A percentile compares a stretch with the other conserved stretches of the same genome.
These are phyloP conservation scores for Penicillium sp. DNA, from an alignment of 2,329 filamentous ascomycete genomes.

Conservation along the genomic window DNA sequence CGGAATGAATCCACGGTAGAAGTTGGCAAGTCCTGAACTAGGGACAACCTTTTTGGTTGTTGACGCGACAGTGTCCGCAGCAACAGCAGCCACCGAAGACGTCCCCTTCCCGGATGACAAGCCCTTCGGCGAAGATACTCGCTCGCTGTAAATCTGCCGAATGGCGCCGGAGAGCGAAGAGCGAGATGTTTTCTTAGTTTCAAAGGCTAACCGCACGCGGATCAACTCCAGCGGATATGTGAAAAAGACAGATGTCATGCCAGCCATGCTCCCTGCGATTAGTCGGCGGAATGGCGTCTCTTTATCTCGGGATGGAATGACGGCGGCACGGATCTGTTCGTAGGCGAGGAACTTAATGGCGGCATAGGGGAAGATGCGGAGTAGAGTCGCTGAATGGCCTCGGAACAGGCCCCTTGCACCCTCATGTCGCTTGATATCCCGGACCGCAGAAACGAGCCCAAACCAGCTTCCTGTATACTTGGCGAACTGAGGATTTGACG, in stretches of 20 bases:
- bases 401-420: slow-evolving; percentile 81
- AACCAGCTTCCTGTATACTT: slow-evolving; percentile 92
- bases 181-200: slow-evolving; percentile 76
- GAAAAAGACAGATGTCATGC: slow-evolving; percentile 90
- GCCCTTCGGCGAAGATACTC: slow-evolving; percentile 48
- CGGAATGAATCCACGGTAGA: slow-evolving; percentile 91
- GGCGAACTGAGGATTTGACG: slow-evolving; percentile 88
- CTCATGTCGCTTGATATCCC: slow-evolving; percentile 78
- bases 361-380: slow-evolving; percentile 96
- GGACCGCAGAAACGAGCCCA: slow-evolving; percentile 80
- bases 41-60: slow-evolving; percentile 61
- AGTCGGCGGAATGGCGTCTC: slow-evolving; percentile 79
- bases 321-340: slow-evolving; percentile 82
- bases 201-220: slow-evolving; percentile 89
- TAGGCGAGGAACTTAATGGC: slow-evolving; percentile 98
- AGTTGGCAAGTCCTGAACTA: slow-evolving; percentile 77
- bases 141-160: slow-evolving; percentile 83
- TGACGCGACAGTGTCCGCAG: slow-evolving; percentile 39
- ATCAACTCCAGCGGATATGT: slow-evolving; percentile 96
- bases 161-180: slow-evolving; percentile 78
- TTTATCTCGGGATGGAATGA: slow-evolving; percentile 73
- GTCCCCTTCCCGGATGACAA: slow-evolving; percentile 43
- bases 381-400: slow-evolving; percentile 89
- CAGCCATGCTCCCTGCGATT: slow-evolving; percentile 55
- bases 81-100: slow-evolving; percentile 44